Percentiles rank a stretch among this genome's conserved stretches.
phyloP scores from a whole-genome alignment of 1,284 basidiomycete genomes.

The Cutaneotrichosporon curvatum region DNA sequence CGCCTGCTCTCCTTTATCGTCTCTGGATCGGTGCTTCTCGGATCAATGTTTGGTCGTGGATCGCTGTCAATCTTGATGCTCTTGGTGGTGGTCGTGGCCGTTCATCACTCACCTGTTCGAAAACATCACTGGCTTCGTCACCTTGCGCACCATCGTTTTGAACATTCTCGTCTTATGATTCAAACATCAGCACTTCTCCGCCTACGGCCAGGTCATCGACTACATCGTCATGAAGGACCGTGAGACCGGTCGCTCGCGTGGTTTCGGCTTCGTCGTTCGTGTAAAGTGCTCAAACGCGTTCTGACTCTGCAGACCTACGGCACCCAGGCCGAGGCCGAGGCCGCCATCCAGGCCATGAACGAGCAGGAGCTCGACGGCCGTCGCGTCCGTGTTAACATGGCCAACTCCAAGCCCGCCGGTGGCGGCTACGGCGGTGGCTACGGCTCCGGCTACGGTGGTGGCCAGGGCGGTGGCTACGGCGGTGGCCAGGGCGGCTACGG shows the following conservation, averaged over 20 bases:
- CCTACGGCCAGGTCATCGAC: conserved; percentile 45
- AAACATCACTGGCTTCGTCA: not conserved
- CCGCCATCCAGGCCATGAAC: conserved; percentile 71
- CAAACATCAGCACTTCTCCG: conserved; percentile 36
- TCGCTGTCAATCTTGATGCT: too few relatives aligned
- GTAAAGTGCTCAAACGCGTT: not conserved
- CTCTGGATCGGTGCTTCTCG: conserved; percentile 5
- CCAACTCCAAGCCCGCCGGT: conserved; percentile 69
- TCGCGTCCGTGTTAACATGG: conserved; percentile 82
- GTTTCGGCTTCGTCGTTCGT: conserved; percentile 76
- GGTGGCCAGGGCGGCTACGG: conserved; percentile 36
- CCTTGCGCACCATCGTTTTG: not conserved
- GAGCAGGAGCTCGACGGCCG: conserved; percentile 92
- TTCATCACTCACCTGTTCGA: not conserved
- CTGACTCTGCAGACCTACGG: conserved; percentile 54
- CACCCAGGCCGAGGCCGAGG: conserved; percentile 60
- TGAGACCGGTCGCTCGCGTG: conserved; percentile 89
- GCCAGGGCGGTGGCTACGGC: conserved; percentile 32
- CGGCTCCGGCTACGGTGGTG: conserved; percentile 38
- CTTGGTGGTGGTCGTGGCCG: conserved; percentile 11
- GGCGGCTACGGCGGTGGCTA: conserved; percentile 47
- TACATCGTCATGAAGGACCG: conserved; percentile 97
- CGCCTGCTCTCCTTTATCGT: not conserved
- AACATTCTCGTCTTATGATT: too few relatives aligned
- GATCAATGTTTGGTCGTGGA: not conserved